phyloP scores from a whole-genome alignment of 192 early-diverging fungal species.

The Coemansia sp. region DNA sequence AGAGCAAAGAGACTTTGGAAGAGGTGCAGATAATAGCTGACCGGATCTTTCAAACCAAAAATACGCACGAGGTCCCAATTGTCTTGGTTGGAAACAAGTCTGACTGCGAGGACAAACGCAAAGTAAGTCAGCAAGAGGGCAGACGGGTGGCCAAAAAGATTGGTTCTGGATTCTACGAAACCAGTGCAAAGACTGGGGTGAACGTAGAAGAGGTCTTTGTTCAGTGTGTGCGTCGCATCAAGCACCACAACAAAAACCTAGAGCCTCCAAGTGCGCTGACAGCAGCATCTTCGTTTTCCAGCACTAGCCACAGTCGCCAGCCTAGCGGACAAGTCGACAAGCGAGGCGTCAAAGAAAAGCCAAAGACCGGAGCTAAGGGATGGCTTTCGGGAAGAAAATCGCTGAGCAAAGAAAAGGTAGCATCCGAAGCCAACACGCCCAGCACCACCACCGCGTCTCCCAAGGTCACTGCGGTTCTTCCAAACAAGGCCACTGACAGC shows the following conservation, averaged over 20 bases:
- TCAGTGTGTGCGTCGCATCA: conserved; percentile 86
- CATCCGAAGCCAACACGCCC: conserved; percentile 1
- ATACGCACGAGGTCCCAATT: conserved; percentile 72
- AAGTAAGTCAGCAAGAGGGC: conserved; percentile 69
- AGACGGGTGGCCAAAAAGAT: conserved; percentile 62
- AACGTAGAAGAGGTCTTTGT: conserved; percentile 93
- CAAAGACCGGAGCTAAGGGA: conserved; percentile 25
- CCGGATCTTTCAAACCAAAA: conserved; percentile 81
- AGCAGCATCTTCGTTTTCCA: not conserved
- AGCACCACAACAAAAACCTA: conserved; percentile 18
- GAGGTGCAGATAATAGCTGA: conserved; percentile 73
- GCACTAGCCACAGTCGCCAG: conserved; percentile 6
- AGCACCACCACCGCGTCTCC: conserved; percentile 10
- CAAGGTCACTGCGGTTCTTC: conserved; percentile 8
- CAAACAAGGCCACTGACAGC: conserved; percentile 11
- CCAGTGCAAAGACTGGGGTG: conserved; percentile 80
- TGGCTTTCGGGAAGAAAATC: conserved; percentile 35
- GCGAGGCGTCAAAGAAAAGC: conserved; percentile 2
- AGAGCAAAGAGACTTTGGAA: conserved; percentile 49
- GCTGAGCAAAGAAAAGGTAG: conserved; percentile 12
- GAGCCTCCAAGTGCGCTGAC: conserved; percentile 3
- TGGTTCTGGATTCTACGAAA: conserved; percentile 79
- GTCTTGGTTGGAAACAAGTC: conserved; percentile 88
- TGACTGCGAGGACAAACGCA: conserved; percentile 72
- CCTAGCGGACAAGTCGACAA: conserved; percentile 10